phyloP scores from a whole-genome alignment of 1,284 basidiomycete genomes.

The Naganishia albida region DNA sequence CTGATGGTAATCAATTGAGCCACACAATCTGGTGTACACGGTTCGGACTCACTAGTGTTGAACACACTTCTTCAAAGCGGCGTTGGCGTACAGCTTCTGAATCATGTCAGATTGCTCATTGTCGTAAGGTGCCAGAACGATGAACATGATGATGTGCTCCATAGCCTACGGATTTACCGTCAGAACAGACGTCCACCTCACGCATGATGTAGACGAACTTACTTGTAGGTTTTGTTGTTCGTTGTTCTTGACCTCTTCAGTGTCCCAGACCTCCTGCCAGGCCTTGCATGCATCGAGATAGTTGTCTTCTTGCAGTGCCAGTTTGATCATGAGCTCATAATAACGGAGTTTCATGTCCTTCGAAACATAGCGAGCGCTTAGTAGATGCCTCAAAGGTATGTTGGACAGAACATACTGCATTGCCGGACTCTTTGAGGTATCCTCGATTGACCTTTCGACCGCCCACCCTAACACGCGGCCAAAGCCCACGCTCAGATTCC shows the following conservation, averaged over 20 bases:
- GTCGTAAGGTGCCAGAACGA: constrained; percentile 87
- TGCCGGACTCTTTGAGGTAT: constrained; percentile 84
- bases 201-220: constrained; percentile 43
- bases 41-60: constrained; percentile 86
- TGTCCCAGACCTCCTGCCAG: constrained; percentile 96
- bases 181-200: background rate
- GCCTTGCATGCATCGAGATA: constrained; percentile 95
- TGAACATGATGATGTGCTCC: constrained; percentile 91
- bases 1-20: constrained; percentile 54
- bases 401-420: constrained; percentile 66
- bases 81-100: constrained; percentile 77
- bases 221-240: constrained; percentile 72
- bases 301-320: constrained; percentile 77
- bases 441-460: constrained; percentile 92
- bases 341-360: constrained; percentile 95
- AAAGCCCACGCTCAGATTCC: constrained; percentile 73
- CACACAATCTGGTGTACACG: no score
- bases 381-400: constrained; percentile 3
- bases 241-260: constrained; percentile 83
- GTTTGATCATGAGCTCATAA: constrained; percentile 94
- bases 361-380: background rate
- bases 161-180: constrained; percentile 63
- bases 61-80: constrained; percentile 75
- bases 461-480: constrained; percentile 87
- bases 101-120: constrained; percentile 98